Percentiles rank a stretch among this genome's conserved stretches.
Evolutionary conservation across 2,329 filamentous ascomycete species (phyloP).

Genomic region (Septoria linicola): DNA sequence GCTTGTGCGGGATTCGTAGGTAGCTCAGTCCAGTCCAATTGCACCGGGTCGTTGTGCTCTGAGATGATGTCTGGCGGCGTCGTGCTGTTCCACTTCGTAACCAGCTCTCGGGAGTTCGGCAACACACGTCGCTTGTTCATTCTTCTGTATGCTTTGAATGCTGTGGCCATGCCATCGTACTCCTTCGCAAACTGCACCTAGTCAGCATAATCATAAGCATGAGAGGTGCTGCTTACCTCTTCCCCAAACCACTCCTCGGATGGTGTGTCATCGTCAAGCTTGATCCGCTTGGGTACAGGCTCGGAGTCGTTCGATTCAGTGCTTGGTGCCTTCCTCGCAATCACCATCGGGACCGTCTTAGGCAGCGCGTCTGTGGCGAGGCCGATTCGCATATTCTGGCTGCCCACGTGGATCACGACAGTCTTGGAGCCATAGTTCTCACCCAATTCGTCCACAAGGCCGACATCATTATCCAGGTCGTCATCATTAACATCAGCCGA

Average conservation of each 20-base stretch:
- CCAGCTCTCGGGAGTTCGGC: conserved; percentile 95
- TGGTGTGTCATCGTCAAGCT: conserved; percentile 60
- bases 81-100: conserved; percentile 88
- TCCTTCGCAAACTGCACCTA: conserved; percentile 55
- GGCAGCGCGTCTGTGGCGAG: conserved; percentile 94
- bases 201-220: conserved; percentile 14
- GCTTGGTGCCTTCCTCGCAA: conserved; percentile 73
- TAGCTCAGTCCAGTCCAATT: conserved; percentile 93
- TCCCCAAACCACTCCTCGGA: conserved; percentile 84
- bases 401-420: conserved; percentile 92
- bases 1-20: conserved; percentile 58
- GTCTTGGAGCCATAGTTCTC: conserved; percentile 79
- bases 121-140: conserved; percentile 91
- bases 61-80: conserved; percentile 82
- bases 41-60: conserved; percentile 89
- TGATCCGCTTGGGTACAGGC: conserved; percentile 68
- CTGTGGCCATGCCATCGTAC: conserved; percentile 78
- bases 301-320: conserved; percentile 84
- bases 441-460: conserved; percentile 57
- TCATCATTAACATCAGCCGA: conserved; percentile 40
- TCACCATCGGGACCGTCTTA: conserved; percentile 89
- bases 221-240: conserved; percentile 56
- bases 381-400: conserved; percentile 90
- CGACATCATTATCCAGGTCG: conserved; percentile 48
- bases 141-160: conserved; percentile 87